Evolutionary conservation across 345 rosid genomes (phyloP), one percentile per base, ranked within the genome.

Genomic region (Abelmoschus esculentus): DNA sequence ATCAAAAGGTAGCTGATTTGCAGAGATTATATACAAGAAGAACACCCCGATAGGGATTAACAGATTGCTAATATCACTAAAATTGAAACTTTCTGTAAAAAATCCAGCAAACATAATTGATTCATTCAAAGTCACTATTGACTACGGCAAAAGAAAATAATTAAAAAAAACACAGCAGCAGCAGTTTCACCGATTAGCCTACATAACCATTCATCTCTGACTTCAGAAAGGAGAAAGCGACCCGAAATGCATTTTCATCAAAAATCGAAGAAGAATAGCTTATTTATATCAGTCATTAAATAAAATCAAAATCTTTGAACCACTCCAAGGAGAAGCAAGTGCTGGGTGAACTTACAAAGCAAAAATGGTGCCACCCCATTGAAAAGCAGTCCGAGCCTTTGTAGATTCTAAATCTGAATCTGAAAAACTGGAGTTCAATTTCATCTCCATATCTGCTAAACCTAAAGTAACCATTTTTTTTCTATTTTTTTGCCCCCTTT

Each of bases 311-410:
- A 42, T 19, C 18, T 64, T 42, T 42, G 53, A 42, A 42, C 34
- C 53, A 42, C 44, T 64, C 34, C 19, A 18, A 29, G 32, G 32
- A 31, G 42, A 56, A 36, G 50, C 61, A 11, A 52, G 61, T 54
- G 10, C 50, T 36, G 61, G 62, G 28, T 40, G 3, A 10, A 38
- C 72, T 69, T n/a, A 69, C 72, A 69, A 26, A 22, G 72, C 72
- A 56, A 58, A 69, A 40, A 69, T 40, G 36, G 72, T 69, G 72
- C 72, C 72, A 55, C 72, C 64, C 72, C 72, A 69, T 42, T 56
- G 72, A 26, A 69, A 69, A 58, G 63, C 34, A 12, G 70, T n/a
- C 28, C 64, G 72, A 56, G 63, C 13, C 7, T 15, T 31, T 38
- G 18, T 54, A 15, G 60, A 54, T 55, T 22, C 52, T 14, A 69